phyloP scores from a whole-genome alignment of 768 basidiomycete genomes.

The Suillus placidus region DNA sequence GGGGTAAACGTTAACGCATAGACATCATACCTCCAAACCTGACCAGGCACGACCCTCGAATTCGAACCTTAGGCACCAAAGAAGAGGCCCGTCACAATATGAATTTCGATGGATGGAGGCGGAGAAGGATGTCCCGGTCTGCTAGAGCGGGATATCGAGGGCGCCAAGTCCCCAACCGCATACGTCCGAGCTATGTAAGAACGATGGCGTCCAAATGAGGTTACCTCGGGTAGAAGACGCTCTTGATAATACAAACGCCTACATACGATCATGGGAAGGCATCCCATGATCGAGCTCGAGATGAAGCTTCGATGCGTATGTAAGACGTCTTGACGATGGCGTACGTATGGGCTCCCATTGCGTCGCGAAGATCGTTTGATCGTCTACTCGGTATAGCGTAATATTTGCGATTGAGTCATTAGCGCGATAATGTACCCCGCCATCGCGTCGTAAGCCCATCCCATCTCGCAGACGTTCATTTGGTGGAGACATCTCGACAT shows the following conservation, averaged over 20 bases:
- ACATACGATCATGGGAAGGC: background rate
- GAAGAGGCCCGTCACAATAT: background rate
- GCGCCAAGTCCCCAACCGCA: no score
- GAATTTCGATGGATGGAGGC: background rate
- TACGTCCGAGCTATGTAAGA: no score
- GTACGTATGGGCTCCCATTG: background rate
- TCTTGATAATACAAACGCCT: background rate
- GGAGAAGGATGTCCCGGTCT: background rate
- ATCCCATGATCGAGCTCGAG: background rate
- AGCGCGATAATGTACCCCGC: background rate
- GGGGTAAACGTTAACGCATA: background rate
- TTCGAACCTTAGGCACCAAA: background rate
- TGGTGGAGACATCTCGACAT: background rate
- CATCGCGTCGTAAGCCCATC: slow-evolving; percentile 2
- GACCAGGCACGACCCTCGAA: background rate
- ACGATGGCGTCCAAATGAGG: background rate
- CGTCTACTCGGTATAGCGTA: background rate
- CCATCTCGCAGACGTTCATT: slow-evolving; percentile 1
- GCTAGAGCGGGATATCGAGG: background rate
- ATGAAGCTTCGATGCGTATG: background rate
- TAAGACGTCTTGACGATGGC: slow-evolving; percentile 2
- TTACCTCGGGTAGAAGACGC: background rate
- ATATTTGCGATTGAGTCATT: background rate
- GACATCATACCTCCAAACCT: background rate
- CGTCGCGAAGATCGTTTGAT: background rate